A percentile compares a stretch with the other conserved stretches of the same genome.
Evolutionary conservation across 2,329 filamentous ascomycete species (phyloP).

Genomic region (Ophiocordyceps unilateralis): DNA sequence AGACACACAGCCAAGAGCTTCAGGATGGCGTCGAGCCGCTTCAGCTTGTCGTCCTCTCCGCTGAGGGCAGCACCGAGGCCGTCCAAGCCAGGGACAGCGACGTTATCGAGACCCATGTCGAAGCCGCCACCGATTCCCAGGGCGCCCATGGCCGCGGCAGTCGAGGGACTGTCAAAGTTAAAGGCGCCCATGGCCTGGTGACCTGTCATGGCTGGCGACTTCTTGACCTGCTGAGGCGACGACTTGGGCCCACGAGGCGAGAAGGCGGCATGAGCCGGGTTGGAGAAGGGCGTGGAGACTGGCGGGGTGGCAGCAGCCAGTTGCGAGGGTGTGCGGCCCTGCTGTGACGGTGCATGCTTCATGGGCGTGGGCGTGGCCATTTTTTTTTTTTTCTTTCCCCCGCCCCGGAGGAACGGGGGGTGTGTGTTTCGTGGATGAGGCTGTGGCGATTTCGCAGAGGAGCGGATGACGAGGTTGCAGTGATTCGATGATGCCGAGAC

Average conservation of each 20-base stretch:
- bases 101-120: constrained; percentile 34
- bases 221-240: constrained; percentile 47
- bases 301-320: constrained; percentile 41
- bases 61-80: constrained; percentile 20
- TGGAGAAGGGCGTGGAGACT: constrained; percentile 50
- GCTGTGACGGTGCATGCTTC: constrained; percentile 26
- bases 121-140: constrained; percentile 31
- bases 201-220: constrained; percentile 37
- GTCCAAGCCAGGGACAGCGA: constrained; percentile 31
- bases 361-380: constrained; percentile 33
- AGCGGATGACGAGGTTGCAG: too few species aligned
- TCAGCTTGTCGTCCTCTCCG: constrained; percentile 36
- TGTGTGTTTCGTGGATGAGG: too few species aligned
- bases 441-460: too few species aligned
- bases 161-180: constrained; percentile 48
- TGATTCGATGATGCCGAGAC: too few species aligned
- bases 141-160: constrained; percentile 41
- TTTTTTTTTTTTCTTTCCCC: background rate
- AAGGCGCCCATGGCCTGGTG: constrained; percentile 29
- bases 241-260: constrained; percentile 40
- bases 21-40: constrained; percentile 34
- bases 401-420: too few species aligned
- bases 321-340: constrained; percentile 30
- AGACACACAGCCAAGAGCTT: constrained; percentile 28
- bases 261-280: constrained; percentile 37